phyloP scores from a whole-genome alignment of 2,329 filamentous ascomycete genomes.

The Claviceps sp. region DNA sequence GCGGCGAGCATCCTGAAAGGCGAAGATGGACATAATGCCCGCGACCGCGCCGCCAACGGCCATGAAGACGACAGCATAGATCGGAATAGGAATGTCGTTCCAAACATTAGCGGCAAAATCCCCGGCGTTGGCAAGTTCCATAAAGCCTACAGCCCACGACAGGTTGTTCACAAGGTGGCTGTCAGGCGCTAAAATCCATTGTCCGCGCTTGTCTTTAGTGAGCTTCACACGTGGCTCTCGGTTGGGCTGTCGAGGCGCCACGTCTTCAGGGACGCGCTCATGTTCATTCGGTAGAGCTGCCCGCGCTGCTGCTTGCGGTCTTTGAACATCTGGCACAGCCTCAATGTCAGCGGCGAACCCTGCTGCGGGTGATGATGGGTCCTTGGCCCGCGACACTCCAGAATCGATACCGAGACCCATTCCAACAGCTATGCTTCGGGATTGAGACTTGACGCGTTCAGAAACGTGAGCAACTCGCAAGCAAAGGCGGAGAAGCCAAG shows the following conservation, averaged over 20 bases:
- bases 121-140: conserved; percentile 41
- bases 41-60: conserved; percentile 35
- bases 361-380: not conserved
- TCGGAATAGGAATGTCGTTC: conserved; percentile 36
- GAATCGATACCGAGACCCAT: not conserved
- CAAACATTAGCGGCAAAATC: conserved; percentile 46
- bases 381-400: not conserved
- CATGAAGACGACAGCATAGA: conserved; percentile 36
- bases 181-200: conserved; percentile 7
- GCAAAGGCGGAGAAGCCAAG: not conserved
- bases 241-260: not conserved
- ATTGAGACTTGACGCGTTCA: not conserved
- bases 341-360: conserved; percentile 1
- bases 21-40: conserved; percentile 29
- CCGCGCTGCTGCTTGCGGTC: not conserved
- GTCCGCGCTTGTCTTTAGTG: conserved; percentile 3
- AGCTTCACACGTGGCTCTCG: conserved; percentile 7
- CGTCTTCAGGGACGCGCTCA: not conserved
- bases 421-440: not conserved
- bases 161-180: conserved; percentile 17
- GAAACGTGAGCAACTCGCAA: not conserved
- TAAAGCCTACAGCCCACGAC: conserved; percentile 27
- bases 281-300: not conserved
- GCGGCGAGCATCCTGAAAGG: conserved; percentile 27
- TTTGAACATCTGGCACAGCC: conserved; percentile 2